These are phyloP conservation scores for Colletotrichum euphorbiae DNA, from an alignment of 2,329 filamentous ascomycete genomes.

Conservation along the genomic window DNA sequence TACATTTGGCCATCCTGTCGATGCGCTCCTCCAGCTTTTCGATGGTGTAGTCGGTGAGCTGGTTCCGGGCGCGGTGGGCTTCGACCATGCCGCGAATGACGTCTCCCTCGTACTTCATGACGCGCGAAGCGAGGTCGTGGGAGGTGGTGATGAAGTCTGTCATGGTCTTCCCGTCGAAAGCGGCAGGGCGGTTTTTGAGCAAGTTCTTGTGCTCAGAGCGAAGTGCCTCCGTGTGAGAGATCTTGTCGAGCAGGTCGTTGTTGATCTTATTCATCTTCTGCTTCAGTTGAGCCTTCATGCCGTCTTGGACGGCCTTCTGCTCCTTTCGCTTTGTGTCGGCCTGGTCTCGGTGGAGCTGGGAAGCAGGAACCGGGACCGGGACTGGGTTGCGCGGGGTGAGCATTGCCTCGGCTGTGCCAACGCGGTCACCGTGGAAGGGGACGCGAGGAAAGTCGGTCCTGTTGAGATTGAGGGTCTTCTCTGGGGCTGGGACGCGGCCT, in stretches of 20 bases:
- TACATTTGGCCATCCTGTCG: not conserved
- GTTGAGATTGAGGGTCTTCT: not conserved
- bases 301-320: not conserved
- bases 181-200: not conserved
- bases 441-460: constrained; percentile 1
- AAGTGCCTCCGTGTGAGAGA: constrained; percentile 15
- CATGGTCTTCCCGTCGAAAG: not conserved
- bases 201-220: constrained; percentile 1
- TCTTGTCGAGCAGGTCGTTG: constrained; percentile 12
- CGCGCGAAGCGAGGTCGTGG: not conserved
- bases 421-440: not conserved
- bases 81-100: not conserved
- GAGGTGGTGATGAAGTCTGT: not conserved
- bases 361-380: not conserved
- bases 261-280: not conserved
- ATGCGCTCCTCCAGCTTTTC: not conserved
- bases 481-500: not conserved
- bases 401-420: not conserved
- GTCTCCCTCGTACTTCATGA: not conserved
- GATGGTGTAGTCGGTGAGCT: not conserved
- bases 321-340: not conserved
- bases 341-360: not conserved
- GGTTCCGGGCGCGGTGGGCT: not conserved
- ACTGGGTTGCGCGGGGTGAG: not conserved
- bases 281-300: too few relatives aligned